Base-by-base conservation (phyloP, 2,329 filamentous ascomycete genomes). In the Phyllosticta citribraziliensis region DNA sequence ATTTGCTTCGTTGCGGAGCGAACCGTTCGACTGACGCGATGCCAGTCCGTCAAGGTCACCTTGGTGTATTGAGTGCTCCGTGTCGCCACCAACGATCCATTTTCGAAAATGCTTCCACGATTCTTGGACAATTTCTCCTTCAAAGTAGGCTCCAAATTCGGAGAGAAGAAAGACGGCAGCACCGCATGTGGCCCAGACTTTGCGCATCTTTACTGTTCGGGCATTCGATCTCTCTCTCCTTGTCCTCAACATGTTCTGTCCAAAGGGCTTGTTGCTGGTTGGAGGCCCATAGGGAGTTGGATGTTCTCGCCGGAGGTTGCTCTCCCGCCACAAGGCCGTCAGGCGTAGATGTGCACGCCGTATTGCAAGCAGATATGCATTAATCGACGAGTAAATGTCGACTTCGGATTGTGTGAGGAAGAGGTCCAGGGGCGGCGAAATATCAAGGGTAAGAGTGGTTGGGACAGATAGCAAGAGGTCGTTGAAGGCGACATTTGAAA, bases 81-180 rank as follows among this genome's bases (percentile, higher is more conserved):
- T 22, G 17, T 57, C 25, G 24, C 40, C 47, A 12, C 67, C 66
- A 27, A 79, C 79, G 19, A 96, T 78, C 91, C 92, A 97, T 14
- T 74, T 72, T 58, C 88, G 83, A 67, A 97, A 92, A 57, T 88
- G 85, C 17, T 87, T 82, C 84, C 91, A 97, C 1, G 90, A 86
- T 33, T 86, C 86, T 63, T 86, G 84, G 14, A 97, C 87, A 6
- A 97, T 87, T 69, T 96, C 91, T 1, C 89, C 90, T 72, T 97
- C 93, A 53, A 97, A 85, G 68, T 96, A 97, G 2, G 85, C 85
- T 66, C 93, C 88, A 14, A 90, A 87, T 71, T 97, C 92, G 0
- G 89, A 90, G 3, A 97, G 79, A 66, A 97, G 88, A 75, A 96
- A 97, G 3, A 96, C 84, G 1, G 90, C 88, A 2, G 91, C 89